These are phyloP conservation scores for Sugiyamaella valdiviana DNA, from an alignment of 805 yeast species.

Conservation along the genomic window DNA sequence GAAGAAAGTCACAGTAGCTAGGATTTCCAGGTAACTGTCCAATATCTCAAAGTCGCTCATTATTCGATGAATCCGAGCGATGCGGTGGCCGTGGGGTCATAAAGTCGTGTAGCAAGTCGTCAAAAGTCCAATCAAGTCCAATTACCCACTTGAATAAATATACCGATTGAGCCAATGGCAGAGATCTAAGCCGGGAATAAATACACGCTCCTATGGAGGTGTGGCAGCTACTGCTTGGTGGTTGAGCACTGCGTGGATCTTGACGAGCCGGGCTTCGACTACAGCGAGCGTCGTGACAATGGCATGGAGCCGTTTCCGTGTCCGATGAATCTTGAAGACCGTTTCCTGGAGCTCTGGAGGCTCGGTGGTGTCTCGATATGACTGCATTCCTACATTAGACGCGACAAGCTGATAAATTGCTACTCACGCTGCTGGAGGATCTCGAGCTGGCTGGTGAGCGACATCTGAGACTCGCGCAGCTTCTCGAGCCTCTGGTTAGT, in stretches of 20 bases:
- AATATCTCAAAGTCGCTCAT: too few species aligned
- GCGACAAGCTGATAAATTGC: not conserved
- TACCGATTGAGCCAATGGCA: too few species aligned
- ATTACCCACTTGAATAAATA: too few species aligned
- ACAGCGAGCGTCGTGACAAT: constrained; percentile 13
- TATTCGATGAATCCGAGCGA: too few species aligned
- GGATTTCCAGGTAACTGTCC: too few species aligned
- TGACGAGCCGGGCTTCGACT: constrained; percentile 16
- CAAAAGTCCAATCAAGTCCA: too few species aligned
- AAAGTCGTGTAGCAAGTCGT: too few species aligned
- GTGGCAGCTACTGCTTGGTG: not conserved
- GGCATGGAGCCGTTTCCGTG: constrained; percentile 13
- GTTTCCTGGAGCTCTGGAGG: constrained; percentile 12
- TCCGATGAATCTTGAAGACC: constrained; percentile 5
- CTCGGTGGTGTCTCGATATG: constrained; percentile 9
- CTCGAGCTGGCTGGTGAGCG: constrained; percentile 18
- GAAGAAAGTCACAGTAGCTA: too few species aligned
- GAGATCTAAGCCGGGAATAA: too few species aligned
- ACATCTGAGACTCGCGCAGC: constrained; percentile 23
- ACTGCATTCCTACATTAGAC: constrained; percentile 9
- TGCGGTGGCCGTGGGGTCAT: too few species aligned
- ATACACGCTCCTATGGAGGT: too few species aligned
- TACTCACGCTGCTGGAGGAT: constrained; percentile 16
- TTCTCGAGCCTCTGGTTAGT: constrained; percentile 19
- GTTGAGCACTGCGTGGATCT: constrained; percentile 1